Evolutionary conservation across 352 stramenopile genomes (phyloP), one percentile per base, ranked within the genome.

Genomic region (Phytopythium sindhum): DNA sequence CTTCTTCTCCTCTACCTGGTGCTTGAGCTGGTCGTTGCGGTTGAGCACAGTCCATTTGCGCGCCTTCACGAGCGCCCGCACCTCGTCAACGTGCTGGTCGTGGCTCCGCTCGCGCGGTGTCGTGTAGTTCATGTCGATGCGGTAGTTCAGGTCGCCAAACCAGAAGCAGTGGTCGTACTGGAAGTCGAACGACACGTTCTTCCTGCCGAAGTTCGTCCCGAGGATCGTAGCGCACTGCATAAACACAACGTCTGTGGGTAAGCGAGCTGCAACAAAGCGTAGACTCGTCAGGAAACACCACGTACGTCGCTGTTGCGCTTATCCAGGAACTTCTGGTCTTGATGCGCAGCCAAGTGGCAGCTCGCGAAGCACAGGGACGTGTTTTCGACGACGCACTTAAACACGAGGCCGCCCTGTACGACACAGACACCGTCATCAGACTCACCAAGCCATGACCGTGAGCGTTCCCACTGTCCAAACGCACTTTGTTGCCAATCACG

Each of bases 121-220:
- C 1, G 69, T 72, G 69, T 92, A 89, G 63, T 74, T 82, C 55
- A 92, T 66, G 56, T 95, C 85, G 31, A 96, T 58, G 53, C 87
- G 80, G 66, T 96, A 95, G 73, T 96, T 96, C 28, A 96, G 77
- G 57, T 96, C 88, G 10, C 88, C 88, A 28, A 96, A 88, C 75
- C 77, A 92, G 63, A 95, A 95, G 61, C 81, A 88, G 70, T 96
- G 85, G 68, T 95, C 86, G 28, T 91, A 91, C 61, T 96, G 87
- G 37, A 76, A 80, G 58, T 95, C 86, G 21, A 92, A 72, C 14
- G 81, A 72, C 31, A 95, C 71, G 60, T 86, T 76, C 66, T 88
- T 87, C 58, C 83, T 67, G 3, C 83, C 77, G 17, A 96, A 74
- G n/a, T 84, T 70, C 9, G 74, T 65, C 15, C 75, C 74, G 15